phyloP scores from a whole-genome alignment of 208 protist genomes.

The Herpetomonas tarakana region DNA sequence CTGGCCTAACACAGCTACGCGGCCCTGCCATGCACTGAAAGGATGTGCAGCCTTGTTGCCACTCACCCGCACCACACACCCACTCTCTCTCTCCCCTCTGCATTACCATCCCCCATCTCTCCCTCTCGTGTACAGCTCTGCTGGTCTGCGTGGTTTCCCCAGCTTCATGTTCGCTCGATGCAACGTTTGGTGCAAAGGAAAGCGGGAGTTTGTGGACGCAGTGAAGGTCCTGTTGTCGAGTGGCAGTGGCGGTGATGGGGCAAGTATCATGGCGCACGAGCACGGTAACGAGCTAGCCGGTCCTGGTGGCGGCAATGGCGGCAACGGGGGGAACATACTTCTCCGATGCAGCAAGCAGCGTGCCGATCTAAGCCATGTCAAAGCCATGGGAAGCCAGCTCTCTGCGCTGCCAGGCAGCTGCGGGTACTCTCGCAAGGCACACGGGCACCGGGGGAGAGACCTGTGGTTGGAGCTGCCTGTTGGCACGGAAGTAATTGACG shows the following conservation, averaged over 20 bases:
- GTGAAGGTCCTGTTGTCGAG: conserved; percentile 86
- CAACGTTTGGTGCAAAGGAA: conserved; percentile 4
- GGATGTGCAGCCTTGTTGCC: too few species aligned
- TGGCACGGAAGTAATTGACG: conserved; percentile 82
- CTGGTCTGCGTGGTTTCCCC: neutral
- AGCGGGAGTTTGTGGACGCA: conserved; percentile 66
- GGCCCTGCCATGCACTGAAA: too few species aligned
- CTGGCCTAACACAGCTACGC: too few species aligned
- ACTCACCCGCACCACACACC: too few species aligned
- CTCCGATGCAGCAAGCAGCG: conserved; percentile 43
- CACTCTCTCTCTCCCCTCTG: too few species aligned
- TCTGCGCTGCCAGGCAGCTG: conserved; percentile 52
- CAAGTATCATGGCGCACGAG: conserved; percentile 86
- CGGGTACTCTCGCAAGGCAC: conserved; percentile 71
- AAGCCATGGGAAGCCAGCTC: conserved; percentile 65
- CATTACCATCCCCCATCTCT: too few species aligned
- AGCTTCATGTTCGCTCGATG: conserved; percentile 14
- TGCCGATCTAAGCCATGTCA: conserved; percentile 70
- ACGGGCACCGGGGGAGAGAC: conserved; percentile 68
- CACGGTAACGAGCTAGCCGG: conserved; percentile 89
- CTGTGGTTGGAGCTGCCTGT: conserved; percentile 82
- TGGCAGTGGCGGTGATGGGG: conserved; percentile 81
- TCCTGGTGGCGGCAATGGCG: conserved; percentile 89
- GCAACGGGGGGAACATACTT: conserved; percentile 84
- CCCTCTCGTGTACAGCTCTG: neutral